Evolutionary conservation across 2,329 filamentous ascomycete genomes (phyloP).

Genomic region (Phyllosticta citrichinensis): DNA sequence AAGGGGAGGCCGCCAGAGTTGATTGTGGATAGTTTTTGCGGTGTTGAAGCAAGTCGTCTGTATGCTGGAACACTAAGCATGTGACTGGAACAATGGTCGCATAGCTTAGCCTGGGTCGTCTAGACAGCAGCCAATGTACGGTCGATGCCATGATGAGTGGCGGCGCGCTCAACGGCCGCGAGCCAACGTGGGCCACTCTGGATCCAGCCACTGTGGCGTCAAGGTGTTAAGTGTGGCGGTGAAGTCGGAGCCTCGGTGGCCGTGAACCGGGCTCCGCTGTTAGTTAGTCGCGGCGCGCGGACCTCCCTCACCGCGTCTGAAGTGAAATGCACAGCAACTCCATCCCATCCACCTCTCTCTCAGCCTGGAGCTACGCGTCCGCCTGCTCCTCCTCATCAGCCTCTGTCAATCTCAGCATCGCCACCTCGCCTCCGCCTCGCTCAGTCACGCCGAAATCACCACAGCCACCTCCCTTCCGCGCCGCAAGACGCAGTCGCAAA

Average conservation of each 20-base stretch:
- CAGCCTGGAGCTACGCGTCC: not conserved
- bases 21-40: not conserved
- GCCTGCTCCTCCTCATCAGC: not conserved
- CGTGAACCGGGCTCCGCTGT: not conserved
- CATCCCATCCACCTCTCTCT: not conserved
- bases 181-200: not conserved
- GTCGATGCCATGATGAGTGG: not conserved
- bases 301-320: not conserved
- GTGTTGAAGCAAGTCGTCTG: not conserved
- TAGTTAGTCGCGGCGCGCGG: not conserved
- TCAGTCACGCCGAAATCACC: not conserved
- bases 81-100: not conserved
- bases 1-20: not conserved
- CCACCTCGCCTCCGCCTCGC: not conserved
- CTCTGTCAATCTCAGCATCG: not conserved
- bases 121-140: not conserved
- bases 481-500: conserved; percentile 13
- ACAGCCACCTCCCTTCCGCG: conserved; percentile 5
- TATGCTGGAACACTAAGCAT: not conserved
- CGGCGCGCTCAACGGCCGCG: not conserved
- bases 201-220: not conserved
- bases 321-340: not conserved
- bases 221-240: not conserved
- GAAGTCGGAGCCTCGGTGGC: not conserved
- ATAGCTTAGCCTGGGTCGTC: not conserved